phyloP scores from a whole-genome alignment of 768 basidiomycete genomes.

The Coprinopsis sp. region DNA sequence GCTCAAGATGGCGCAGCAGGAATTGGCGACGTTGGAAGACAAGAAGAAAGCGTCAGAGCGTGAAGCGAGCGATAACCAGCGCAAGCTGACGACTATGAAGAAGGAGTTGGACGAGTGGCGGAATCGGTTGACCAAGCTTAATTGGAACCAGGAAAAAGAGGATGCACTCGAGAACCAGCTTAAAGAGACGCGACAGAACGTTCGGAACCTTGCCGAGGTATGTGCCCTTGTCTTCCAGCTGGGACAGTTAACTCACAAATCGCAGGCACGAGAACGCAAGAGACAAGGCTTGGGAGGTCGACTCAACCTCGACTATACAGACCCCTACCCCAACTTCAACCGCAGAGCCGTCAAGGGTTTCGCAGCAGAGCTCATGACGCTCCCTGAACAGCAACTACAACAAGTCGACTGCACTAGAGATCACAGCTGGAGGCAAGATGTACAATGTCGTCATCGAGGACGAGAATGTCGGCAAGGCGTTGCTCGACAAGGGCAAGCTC shows the following conservation, averaged over 20 bases:
- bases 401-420: conserved; percentile 87
- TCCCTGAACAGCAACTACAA: conserved; percentile 65
- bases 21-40: conserved; percentile 70
- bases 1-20: conserved; percentile 72
- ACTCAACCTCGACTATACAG: conserved; percentile 79
- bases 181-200: conserved; percentile 47
- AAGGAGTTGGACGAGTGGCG: conserved; percentile 54
- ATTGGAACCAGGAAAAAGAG: conserved; percentile 78
- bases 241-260: neutral
- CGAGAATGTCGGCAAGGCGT: conserved; percentile 80
- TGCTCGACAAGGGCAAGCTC: conserved; percentile 69
- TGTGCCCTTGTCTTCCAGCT: conserved; percentile 13
- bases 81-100: conserved; percentile 57
- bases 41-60: conserved; percentile 80
- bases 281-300: conserved; percentile 61
- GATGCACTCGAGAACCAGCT: conserved; percentile 47
- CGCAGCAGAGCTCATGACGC: conserved; percentile 81
- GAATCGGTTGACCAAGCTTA: conserved; percentile 50
- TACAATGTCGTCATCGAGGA: conserved; percentile 94
- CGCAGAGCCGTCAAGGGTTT: conserved; percentile 84
- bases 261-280: conserved; percentile 63
- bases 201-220: conserved; percentile 63
- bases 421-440: conserved; percentile 83
- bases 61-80: conserved; percentile 74
- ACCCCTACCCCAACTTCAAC: conserved; percentile 79